Conservation (phyloP, 176 grass and related monocot genomes). For the Oryza glaberrima region DNA sequence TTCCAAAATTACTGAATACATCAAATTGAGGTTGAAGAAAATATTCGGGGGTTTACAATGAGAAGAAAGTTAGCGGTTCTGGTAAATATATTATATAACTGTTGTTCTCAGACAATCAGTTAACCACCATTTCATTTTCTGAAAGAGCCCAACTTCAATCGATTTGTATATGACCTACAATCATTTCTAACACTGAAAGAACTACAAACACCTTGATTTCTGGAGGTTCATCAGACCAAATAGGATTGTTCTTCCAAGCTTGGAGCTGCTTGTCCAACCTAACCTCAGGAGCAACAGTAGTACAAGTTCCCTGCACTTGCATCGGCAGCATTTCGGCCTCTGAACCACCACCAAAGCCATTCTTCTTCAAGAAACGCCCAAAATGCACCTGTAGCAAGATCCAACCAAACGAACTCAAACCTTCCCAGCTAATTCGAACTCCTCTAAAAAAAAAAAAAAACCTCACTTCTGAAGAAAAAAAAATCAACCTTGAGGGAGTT, state of each 20-base stretch:
- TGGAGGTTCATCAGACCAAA: constrained; percentile 64
- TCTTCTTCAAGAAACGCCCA: constrained; percentile 48
- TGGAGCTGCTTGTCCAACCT: constrained; percentile 74
- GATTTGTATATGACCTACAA: no score
- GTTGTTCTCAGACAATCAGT: background rate
- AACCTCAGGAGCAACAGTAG: constrained; percentile 37
- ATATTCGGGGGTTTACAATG: background rate
- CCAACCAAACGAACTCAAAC: constrained; percentile 28
- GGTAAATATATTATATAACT: background rate
- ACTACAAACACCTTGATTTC: constrained; percentile 70
- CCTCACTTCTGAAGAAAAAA: constrained; percentile 4
- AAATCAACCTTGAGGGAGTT: constrained; percentile 57
- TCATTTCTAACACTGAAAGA: background rate
- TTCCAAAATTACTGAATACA: background rate
- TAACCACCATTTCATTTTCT: background rate
- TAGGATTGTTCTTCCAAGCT: constrained; percentile 72
- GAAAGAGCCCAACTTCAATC: no score
- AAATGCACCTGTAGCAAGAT: constrained; percentile 55
- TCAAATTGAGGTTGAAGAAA: background rate
- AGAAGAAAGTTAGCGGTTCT: background rate
- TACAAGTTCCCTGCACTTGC: constrained; percentile 27
- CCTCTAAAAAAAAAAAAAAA: background rate
- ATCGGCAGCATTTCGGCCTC: constrained; percentile 24
- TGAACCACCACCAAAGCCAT: constrained; percentile 5
- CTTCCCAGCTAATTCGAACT: background rate